Percentiles rank a stretch among this genome's conserved stretches.
These are phyloP conservation scores for Trichophyton benhamiae DNA, from an alignment of 2,329 filamentous ascomycete genomes.

Conservation along the genomic window DNA sequence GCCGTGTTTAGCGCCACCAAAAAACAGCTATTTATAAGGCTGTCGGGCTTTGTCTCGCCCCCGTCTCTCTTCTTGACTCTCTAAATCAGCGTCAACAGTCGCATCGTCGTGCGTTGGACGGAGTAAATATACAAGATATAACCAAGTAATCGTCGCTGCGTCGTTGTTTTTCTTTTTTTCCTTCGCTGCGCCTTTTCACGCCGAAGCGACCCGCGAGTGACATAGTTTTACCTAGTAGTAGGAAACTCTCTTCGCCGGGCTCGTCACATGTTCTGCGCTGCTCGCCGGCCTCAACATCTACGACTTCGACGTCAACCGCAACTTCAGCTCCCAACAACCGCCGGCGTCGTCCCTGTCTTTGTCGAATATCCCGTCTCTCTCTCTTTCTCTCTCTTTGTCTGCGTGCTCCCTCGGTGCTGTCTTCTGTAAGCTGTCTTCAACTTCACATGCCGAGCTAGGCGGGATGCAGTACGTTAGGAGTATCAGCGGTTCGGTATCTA, in stretches of 20 bases:
- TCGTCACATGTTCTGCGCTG: neutral
- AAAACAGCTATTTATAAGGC: neutral
- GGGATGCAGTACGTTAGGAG: conserved; percentile 95
- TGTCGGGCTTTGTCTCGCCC: neutral
- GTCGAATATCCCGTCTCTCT: neutral
- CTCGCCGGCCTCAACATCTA: neutral
- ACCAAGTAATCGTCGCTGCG: neutral
- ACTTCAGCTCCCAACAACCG: too few species aligned
- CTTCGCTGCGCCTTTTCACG: neutral
- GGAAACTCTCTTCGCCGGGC: neutral
- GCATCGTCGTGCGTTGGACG: too few species aligned
- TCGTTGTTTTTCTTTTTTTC: neutral
- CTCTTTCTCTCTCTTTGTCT: neutral
- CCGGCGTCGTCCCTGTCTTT: neutral
- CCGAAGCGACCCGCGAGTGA: neutral
- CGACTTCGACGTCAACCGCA: neutral
- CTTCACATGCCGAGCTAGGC: conserved; percentile 18
- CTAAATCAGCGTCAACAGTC: neutral
- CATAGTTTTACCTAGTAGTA: too few species aligned
- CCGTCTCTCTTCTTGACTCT: neutral
- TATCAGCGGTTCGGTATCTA: conserved; percentile 87
- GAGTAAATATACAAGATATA: neutral
- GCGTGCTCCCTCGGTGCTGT: neutral
- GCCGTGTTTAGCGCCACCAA: neutral
- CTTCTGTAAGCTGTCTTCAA: neutral